Evolutionary conservation across 208 protist species (phyloP).

Genomic region (Tritrichomonas foetus): DNA sequence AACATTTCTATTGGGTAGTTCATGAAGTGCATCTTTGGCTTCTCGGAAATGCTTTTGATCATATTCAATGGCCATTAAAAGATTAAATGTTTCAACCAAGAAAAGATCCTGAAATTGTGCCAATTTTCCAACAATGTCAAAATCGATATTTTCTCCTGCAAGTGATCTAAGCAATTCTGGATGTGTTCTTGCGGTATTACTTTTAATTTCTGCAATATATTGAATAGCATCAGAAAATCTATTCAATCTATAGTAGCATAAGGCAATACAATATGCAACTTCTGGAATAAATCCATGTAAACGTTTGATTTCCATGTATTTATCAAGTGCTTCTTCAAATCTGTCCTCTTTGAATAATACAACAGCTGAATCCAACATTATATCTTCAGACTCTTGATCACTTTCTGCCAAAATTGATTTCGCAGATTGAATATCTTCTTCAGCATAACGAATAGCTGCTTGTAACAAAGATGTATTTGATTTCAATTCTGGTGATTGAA

Average conservation of each 20-base stretch:
- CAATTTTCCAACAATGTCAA: background rate
- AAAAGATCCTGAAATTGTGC: background rate
- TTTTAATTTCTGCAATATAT: background rate
- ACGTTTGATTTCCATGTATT: background rate
- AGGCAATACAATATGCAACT: slow-evolving; percentile 11
- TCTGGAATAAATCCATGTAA: background rate
- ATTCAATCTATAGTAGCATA: slow-evolving; percentile 23
- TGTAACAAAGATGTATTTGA: background rate
- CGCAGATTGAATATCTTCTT: too few species aligned
- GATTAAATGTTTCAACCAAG: slow-evolving; percentile 11
- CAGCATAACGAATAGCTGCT: slow-evolving; percentile 32
- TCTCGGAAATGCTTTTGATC: background rate
- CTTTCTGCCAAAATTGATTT: background rate
- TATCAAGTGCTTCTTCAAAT: background rate
- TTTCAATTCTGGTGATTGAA: background rate
- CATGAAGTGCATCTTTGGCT: background rate
- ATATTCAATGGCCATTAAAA: background rate
- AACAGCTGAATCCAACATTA: background rate
- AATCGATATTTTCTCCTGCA: background rate
- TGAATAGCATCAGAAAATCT: background rate
- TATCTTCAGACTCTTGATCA: background rate
- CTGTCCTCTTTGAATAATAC: slow-evolving; percentile 18
- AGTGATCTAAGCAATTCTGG: background rate
- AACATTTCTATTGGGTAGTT: slow-evolving; percentile 10
- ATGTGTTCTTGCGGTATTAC: background rate